These are phyloP conservation scores for Metschnikowia bowlesiae DNA, from an alignment of 805 yeast species.

Conservation along the genomic window DNA sequence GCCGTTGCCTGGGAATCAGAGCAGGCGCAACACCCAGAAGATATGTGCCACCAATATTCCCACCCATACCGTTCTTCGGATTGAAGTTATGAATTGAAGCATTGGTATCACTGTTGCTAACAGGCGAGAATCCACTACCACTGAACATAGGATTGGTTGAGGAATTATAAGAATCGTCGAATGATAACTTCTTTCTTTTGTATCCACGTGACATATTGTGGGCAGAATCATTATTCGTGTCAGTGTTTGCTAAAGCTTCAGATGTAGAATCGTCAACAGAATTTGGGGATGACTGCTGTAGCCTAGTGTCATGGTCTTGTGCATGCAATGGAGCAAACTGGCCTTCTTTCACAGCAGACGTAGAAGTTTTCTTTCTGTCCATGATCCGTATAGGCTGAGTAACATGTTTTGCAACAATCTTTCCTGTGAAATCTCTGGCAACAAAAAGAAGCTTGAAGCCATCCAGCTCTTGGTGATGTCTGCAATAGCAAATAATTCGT, in stretches of 20 bases:
- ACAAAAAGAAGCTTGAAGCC: conserved; percentile 78
- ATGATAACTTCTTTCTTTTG: conserved; percentile 47
- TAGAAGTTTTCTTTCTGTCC: conserved; percentile 77
- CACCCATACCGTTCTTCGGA: conserved; percentile 5
- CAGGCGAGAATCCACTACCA: conserved; percentile 43
- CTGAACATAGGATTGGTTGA: conserved; percentile 36
- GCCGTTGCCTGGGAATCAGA: conserved; percentile 14
- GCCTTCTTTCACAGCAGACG: conserved; percentile 17
- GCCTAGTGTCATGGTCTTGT: conserved; percentile 17
- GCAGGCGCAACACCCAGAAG: background rate
- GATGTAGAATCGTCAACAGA: conserved; percentile 59
- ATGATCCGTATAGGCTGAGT: conserved; percentile 83
- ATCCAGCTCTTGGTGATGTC: conserved; percentile 85
- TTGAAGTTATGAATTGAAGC: conserved; percentile 21
- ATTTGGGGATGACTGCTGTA: conserved; percentile 42
- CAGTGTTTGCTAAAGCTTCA: conserved; percentile 44
- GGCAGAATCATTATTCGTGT: conserved; percentile 24
- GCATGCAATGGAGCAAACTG: conserved; percentile 26
- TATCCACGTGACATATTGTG: conserved; percentile 26
- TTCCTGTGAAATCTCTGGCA: conserved; percentile 55
- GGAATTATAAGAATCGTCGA: conserved; percentile 39
- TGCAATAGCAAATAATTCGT: conserved; percentile 90
- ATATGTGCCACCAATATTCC: conserved; percentile 1
- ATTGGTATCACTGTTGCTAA: conserved; percentile 43
- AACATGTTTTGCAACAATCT: conserved; percentile 65